Percentiles rank a stretch among this genome's conserved stretches.
These are phyloP conservation scores for Xylariomycetidae sp. DNA, from an alignment of 2,329 filamentous ascomycete species.

Conservation along the genomic window DNA sequence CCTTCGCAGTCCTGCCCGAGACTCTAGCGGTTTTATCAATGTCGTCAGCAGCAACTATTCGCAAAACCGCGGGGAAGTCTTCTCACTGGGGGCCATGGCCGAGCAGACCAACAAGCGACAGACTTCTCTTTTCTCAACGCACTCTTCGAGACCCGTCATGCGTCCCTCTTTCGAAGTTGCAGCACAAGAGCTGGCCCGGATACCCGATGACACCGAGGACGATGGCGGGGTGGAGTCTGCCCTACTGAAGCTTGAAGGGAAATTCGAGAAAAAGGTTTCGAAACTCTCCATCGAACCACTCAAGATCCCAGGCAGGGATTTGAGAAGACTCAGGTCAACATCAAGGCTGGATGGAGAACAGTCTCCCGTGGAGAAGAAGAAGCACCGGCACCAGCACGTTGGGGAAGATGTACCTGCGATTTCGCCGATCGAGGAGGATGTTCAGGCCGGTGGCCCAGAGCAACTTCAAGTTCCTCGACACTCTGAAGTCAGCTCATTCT, in stretches of 20 bases:
- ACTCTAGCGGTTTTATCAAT: conserved; percentile 38
- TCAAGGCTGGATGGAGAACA: conserved; percentile 20
- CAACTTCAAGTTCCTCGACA: conserved; percentile 19
- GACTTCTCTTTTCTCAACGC: conserved; percentile 53
- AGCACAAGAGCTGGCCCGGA: conserved; percentile 77
- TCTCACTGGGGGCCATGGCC: conserved; percentile 54
- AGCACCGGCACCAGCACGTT: conserved; percentile 40
- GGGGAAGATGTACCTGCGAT: conserved; percentile 33
- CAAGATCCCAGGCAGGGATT: conserved; percentile 15
- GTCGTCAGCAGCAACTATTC: conserved; percentile 38
- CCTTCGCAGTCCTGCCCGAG: conserved; percentile 34
- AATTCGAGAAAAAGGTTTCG: conserved; percentile 53
- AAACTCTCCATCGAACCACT: conserved; percentile 35
- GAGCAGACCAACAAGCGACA: conserved; percentile 40
- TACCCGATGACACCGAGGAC: conserved; percentile 73
- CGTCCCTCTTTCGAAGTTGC: conserved; percentile 80
- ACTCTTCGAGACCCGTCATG: conserved; percentile 57
- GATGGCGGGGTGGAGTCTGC: conserved; percentile 92
- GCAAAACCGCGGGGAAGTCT: conserved; percentile 37
- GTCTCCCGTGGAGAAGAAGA: conserved; percentile 33
- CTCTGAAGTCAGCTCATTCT: conserved; percentile 39
- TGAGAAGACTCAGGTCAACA: conserved; percentile 16
- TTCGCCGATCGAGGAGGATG: conserved; percentile 19
- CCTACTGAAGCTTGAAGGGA: conserved; percentile 85
- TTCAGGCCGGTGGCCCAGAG: conserved; percentile 12